These are phyloP conservation scores for Xylariaceae sp. DNA, from an alignment of 2,329 filamentous ascomycete species.

Conservation along the genomic window DNA sequence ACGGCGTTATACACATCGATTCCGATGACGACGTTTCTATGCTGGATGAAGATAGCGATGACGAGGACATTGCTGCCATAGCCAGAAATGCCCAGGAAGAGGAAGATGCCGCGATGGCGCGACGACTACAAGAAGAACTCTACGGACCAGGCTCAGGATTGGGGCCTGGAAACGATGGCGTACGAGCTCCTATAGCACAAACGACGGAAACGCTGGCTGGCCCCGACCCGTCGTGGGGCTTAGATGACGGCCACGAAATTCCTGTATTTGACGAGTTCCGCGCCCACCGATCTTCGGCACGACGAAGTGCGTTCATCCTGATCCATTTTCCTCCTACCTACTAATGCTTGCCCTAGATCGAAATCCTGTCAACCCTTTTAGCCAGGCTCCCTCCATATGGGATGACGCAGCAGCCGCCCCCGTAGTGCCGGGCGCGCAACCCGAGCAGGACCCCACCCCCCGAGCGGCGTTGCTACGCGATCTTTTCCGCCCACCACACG, in stretches of 20 bases:
- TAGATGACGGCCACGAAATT: conserved; percentile 54
- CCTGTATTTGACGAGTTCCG: conserved; percentile 64
- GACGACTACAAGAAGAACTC: conserved; percentile 85
- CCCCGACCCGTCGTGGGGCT: conserved; percentile 52
- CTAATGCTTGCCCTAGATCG: conserved; percentile 12
- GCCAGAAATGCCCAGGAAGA: conserved; percentile 59
- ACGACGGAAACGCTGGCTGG: conserved; percentile 90
- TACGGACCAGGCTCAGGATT: conserved; percentile 47
- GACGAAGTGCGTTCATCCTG: conserved; percentile 15
- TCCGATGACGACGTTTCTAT: conserved; percentile 43
- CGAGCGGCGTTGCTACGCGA: conserved; percentile 81
- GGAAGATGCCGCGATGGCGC: conserved; percentile 90
- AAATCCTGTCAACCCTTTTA: conserved; percentile 30
- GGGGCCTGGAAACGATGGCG: conserved; percentile 40
- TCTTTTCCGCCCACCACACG: conserved; percentile 87
- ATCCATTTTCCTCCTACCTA: background rate
- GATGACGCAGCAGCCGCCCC: conserved; percentile 42
- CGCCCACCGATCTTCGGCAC: conserved; percentile 38
- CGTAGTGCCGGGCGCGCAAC: conserved; percentile 31
- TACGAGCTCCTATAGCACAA: conserved; percentile 85
- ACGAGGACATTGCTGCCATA: conserved; percentile 41
- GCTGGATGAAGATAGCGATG: conserved; percentile 33
- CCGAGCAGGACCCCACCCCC: conserved; percentile 49
- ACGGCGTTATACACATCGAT: conserved; percentile 68
- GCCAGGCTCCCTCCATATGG: conserved; percentile 32